These are phyloP conservation scores for Alternaria arborescens DNA, from an alignment of 2,329 filamentous ascomycete species.

Conservation along the genomic window DNA sequence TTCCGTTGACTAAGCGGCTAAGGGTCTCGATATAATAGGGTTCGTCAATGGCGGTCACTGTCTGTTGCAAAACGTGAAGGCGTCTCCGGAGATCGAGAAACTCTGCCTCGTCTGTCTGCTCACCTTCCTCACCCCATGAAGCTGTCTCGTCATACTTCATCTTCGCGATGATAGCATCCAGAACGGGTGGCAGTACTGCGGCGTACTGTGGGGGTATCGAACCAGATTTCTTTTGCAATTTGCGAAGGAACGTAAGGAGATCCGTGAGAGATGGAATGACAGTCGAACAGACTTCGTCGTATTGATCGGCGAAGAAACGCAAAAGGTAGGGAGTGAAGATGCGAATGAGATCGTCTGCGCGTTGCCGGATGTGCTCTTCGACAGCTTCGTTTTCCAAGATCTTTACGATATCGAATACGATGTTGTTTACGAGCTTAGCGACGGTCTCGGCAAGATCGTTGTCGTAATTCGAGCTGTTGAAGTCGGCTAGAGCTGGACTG, in stretches of 20 bases:
- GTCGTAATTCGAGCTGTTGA: conserved; percentile 86
- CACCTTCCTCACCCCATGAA: conserved; percentile 91
- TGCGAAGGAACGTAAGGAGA: conserved; percentile 87
- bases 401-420: conserved; percentile 84
- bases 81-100: conserved; percentile 94
- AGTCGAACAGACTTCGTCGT: conserved; percentile 96
- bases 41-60: conserved; percentile 88
- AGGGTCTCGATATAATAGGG: conserved; percentile 86
- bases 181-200: conserved; percentile 84
- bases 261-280: conserved; percentile 94
- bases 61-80: conserved; percentile 90
- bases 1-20: conserved; percentile 85
- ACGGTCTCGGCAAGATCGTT: conserved; percentile 95
- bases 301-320: conserved; percentile 96
- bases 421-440: conserved; percentile 93
- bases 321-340: conserved; percentile 86
- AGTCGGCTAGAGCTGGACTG: conserved; percentile 81
- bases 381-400: conserved; percentile 76
- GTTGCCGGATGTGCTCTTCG: conserved; percentile 70
- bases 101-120: conserved; percentile 95
- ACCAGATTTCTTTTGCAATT: conserved; percentile 69
- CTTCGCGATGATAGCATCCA: conserved; percentile 92
- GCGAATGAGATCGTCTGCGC: conserved; percentile 82
- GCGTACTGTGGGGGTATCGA: conserved; percentile 77
- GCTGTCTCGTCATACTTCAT: conserved; percentile 98